Evolutionary conservation across 352 stramenopile species (phyloP).

Genomic region (Globisporangium abappressorium): DNA sequence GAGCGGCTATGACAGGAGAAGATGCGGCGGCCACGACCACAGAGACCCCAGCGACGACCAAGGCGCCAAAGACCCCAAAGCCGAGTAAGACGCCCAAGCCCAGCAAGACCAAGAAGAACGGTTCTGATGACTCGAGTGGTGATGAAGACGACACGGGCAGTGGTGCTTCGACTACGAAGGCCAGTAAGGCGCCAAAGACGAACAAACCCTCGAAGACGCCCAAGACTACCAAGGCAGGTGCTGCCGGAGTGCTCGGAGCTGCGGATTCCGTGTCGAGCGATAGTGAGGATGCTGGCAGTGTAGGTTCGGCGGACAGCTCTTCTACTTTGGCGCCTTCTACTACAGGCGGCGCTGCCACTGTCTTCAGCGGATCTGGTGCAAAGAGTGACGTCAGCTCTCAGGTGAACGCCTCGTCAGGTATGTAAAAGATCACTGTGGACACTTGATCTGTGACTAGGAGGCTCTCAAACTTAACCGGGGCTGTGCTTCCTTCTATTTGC

Average conservation of each 20-base stretch:
- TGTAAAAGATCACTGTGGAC: not conserved
- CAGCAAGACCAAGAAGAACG: conserved; percentile 2
- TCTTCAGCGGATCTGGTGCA: not conserved
- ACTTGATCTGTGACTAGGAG: no score
- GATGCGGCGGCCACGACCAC: not conserved
- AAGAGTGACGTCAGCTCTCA: not conserved
- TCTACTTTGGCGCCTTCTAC: not conserved
- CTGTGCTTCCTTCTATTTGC: not conserved
- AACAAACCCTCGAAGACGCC: not conserved
- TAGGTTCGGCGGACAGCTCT: not conserved
- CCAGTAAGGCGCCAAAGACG: not conserved
- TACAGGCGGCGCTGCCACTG: not conserved
- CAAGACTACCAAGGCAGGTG: not conserved
- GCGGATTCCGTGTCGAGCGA: not conserved
- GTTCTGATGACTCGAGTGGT: not conserved
- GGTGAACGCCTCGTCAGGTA: not conserved
- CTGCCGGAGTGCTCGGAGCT: not conserved
- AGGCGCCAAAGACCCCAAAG: conserved; percentile 7
- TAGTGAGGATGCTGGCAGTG: not conserved
- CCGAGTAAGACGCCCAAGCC: not conserved
- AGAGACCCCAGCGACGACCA: not conserved
- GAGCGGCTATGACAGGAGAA: not conserved
- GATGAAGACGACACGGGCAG: not conserved
- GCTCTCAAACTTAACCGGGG: not conserved
- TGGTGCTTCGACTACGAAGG: not conserved